Percentiles rank a stretch among this genome's conserved stretches.
Conservation (phyloP, 2,329 filamentous ascomycete genomes). For the Microdochium bolleyi region DNA sequence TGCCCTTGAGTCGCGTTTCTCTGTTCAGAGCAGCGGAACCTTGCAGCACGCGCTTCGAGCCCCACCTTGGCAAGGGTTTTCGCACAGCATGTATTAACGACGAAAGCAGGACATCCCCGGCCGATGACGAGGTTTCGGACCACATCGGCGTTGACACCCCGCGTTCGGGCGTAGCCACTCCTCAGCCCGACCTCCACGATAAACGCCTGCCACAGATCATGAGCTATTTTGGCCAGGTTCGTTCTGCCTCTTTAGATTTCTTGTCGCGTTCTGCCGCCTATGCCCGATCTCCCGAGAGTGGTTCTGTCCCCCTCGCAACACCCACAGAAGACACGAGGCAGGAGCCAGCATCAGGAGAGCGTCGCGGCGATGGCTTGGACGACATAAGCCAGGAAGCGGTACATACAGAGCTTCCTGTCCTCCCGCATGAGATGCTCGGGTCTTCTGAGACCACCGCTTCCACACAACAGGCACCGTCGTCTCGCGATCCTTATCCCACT, state of each 20-base stretch:
- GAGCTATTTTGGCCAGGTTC: conserved; percentile 99
- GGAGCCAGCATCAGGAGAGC: not conserved
- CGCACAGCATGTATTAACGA: conserved; percentile 39
- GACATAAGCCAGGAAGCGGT: not conserved
- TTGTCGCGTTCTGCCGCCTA: conserved; percentile 28
- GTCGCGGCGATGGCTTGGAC: not conserved
- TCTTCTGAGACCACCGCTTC: conserved; percentile 19
- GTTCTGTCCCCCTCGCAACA: conserved; percentile 22
- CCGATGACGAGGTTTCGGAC: conserved; percentile 66
- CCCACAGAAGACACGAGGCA: conserved; percentile 20
- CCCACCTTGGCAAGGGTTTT: conserved; percentile 8
- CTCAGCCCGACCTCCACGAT: conserved; percentile 86
- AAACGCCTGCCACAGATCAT: conserved; percentile 93
- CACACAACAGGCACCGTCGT: conserved; percentile 16
- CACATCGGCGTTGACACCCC: conserved; percentile 80
- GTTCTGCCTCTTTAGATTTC: conserved; percentile 66
- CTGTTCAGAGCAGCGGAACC: not conserved
- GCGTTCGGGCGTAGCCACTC: conserved; percentile 85
- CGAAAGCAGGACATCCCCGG: conserved; percentile 42
- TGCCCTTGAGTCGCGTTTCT: not conserved
- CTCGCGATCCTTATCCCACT: conserved; percentile 44
- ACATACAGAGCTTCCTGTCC: conserved; percentile 17
- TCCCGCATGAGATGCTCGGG: conserved; percentile 29
- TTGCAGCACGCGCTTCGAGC: not conserved
- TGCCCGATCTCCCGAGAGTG: conserved; percentile 29